Conservation (phyloP, 139 green algal genomes). For the Chlamydomonas sp. region DNA sequence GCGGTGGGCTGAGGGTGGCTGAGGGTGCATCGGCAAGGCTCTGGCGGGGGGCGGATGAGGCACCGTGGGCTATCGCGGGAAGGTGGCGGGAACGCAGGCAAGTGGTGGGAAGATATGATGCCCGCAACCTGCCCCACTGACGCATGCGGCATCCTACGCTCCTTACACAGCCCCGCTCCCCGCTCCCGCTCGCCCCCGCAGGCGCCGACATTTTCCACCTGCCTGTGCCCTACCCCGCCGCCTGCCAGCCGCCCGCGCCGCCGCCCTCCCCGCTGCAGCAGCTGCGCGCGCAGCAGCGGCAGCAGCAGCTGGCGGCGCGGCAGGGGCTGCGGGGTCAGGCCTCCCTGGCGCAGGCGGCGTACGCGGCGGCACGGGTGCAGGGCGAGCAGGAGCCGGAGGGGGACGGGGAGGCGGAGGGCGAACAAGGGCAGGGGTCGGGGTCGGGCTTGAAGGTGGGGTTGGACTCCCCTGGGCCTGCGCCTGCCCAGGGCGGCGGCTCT, state of each 20-base stretch:
- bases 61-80: too few relatives aligned
- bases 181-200: neutral
- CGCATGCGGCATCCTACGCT: neutral
- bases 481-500: too few relatives aligned
- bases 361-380: neutral
- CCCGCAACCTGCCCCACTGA: too few relatives aligned
- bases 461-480: too few relatives aligned
- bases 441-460: neutral
- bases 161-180: neutral
- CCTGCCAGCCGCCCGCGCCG: neutral
- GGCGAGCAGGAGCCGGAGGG: neutral
- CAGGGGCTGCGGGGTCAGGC: constrained; percentile 12
- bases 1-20: too few relatives aligned
- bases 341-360: constrained; percentile 21
- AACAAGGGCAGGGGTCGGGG: neutral
- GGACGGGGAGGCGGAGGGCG: neutral
- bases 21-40: too few relatives aligned
- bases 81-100: too few relatives aligned
- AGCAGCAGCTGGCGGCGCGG: neutral
- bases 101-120: too few relatives aligned
- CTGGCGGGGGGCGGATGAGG: too few relatives aligned
- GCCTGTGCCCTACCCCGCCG: constrained; percentile 22
- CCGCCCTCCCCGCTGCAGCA: neutral
- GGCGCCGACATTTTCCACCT: constrained; percentile 28
- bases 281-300: neutral